Base-by-base conservation (phyloP, 345 rosid genomes). In the Pugionium dolabratum region DNA sequence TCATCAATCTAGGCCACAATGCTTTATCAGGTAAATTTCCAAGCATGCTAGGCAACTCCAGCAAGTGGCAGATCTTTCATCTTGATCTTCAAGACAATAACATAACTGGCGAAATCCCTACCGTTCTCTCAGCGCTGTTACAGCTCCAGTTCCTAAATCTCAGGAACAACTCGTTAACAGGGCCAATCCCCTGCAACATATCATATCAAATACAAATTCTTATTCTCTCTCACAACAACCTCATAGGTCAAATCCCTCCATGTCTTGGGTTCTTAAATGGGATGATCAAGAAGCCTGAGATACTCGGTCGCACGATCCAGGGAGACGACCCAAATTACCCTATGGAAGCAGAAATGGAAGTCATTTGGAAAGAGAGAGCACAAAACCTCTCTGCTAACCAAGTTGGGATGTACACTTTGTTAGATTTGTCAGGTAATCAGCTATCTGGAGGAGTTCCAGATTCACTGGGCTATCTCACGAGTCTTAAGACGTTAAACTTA, bases 61-160 rank as follows among this genome's bases (percentile, higher is more conserved):
- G 7, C 7, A 31, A 0, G 2, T 51, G 56, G 56, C 37, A 31
- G 56, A 51, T 51, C 26, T 0, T 51, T 31, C 37, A 51, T 9
- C 56, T 51, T 51, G 56, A 51, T 51, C 56, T 51, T 31, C 56
- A 51, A 51, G 37, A n/a, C 35, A 51, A 51, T 30, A 2, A 51
- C 56, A 31, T 51, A 9, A 51, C 8, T 8, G 56, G 56, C 9
- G 56, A 51, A 31, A 51, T 51, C 56, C 37, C 56, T 5, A 51
- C 7, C 27, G 4, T 51, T 51, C 26, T 31, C 56, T 51, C 56
- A 51, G 25, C 32, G n/a, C 56, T 51, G 36, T 31, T 9, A 7
- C 26, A 51, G 32, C 37, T 51, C 56, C 56, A 26, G 7, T 9
- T 31, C 56, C 56, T 51, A 51, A 51, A 51, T n/a, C 56, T 51